Evolutionary conservation across 1,284 basidiomycete species (phyloP), one percentile per base, ranked within the genome.

Genomic region (Boletus sp.): DNA sequence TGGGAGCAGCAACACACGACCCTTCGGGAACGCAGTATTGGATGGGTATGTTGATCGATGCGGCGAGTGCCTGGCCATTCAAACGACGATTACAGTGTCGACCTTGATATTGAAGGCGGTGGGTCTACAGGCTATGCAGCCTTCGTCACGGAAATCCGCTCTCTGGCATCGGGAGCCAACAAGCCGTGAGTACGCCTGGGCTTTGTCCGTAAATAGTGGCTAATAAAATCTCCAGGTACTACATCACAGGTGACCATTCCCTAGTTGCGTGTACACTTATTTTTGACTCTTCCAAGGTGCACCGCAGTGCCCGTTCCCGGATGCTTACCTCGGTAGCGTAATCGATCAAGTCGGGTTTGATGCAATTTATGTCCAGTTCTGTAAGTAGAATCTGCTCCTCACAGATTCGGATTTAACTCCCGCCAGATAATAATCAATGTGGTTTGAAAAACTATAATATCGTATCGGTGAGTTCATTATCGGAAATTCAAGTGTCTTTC

Each of bases 31-130:
- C 33, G 82, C 81, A 10, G 76, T 82, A 4, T 71, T 86, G 5
- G 84, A 86, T 57, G 83, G 82, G 80, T 81, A 56, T 37, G 71
- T 38, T 22, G 6, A 14, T 25, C 26, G 5, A 44, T 16, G 22
- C 17, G 34, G 23, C 38, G 39, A 16, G 8, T 4, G 1, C 14
- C 29, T 22, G 36, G 12, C 14, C 26, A n/a, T 36, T 51, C 36
- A 51, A 30, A 22, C 14, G 10, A 33, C 7, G 29, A 16, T 14
- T 26, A 9, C 41, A 82, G 80, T 29, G 67, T 85, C 46, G 83
- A 86, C 57, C 64, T 86, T 16, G 83, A 85, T 57, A 78, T 86
- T 46, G 84, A 86, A 63, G 76, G 79, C 17, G 84, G 82, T 12
- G 66, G 67, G 7, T 69, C 71, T 30, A 68, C 69, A 7, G 75